phyloP scores from a whole-genome alignment of 208 protist genomes.

The Cochliopodium minus region DNA sequence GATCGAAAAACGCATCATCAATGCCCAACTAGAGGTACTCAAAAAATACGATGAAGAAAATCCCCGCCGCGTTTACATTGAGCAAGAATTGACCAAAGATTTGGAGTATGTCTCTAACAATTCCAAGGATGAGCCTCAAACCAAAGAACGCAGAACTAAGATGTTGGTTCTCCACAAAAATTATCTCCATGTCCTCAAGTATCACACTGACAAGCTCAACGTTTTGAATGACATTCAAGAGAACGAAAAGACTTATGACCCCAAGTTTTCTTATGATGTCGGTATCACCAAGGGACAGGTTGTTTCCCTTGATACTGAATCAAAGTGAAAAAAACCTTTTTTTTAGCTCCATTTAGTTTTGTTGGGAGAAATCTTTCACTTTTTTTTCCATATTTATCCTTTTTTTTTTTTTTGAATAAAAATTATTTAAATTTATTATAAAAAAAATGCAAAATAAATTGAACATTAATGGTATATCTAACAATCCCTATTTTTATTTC shows the following conservation, averaged over 20 bases:
- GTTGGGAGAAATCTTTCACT: too few species aligned
- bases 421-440: too few species aligned
- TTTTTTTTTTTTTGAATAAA: too few species aligned
- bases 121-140: not conserved
- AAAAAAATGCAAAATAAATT: too few species aligned
- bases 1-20: not conserved
- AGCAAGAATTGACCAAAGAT: not conserved
- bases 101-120: not conserved
- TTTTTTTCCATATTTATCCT: too few species aligned
- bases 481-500: too few species aligned
- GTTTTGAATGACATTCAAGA: not conserved
- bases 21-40: not conserved
- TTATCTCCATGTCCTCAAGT: not conserved
- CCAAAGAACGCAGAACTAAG: not conserved
- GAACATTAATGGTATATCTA: too few species aligned
- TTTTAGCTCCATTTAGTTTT: too few species aligned
- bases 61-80: not conserved
- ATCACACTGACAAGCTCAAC: not conserved
- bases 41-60: not conserved
- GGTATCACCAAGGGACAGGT: too few species aligned
- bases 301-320: too few species aligned
- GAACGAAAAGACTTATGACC: not conserved
- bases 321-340: too few species aligned
- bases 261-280: not conserved
- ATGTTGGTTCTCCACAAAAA: slow-evolving; percentile 7